Evolutionary conservation across 805 yeast genomes (phyloP), one percentile per base, ranked within the genome.

Genomic region (Starmerella davenportii): DNA sequence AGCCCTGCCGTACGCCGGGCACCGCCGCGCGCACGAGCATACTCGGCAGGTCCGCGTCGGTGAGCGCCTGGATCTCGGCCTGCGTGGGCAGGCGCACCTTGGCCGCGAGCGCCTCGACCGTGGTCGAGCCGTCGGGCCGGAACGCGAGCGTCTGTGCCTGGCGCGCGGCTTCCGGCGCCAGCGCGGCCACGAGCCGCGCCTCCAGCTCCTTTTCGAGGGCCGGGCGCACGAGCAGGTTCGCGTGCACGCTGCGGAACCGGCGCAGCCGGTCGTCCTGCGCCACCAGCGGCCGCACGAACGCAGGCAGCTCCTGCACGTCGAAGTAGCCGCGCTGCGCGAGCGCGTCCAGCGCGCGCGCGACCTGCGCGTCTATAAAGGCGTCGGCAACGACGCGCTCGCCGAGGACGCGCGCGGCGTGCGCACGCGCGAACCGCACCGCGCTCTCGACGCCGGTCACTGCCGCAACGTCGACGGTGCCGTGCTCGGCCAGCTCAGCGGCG

Each of bases 201-300:
- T 29, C 16, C 4, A 36, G 25, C 8, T 40, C 38, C 21, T 38
- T 34, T 35, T 44, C 48, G 13, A 44, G 38, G 16, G 38, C 34
- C 16, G 48, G 41, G 27, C 31, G 31, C 25, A 42, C 42, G 3
- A 44, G 42, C 16, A 36, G 19, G 15, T 7, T 36, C 17, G 34
- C 34, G 5, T 31, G 30, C n/a, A 20, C 19, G 11, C 30, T 4
- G 11, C 18, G 9, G 21, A 21, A 21, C 29, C 28, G 19, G 16
- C 32, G 16, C 19, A 29, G 9, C 13, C 13, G 5, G 15, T n/a
- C 19, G 19, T 29, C 32, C 9, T 29, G 5, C 15, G 19, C 8
- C 5, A 17, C 15, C 5, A 29, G 15, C 9, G 25, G 25, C 25
- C 25, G 25, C 25, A 23, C 9, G 7, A 7, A 7, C 11, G 25